Conservation (phyloP, 805 yeast genomes). For the Cyberlindnera mrakii region DNA sequence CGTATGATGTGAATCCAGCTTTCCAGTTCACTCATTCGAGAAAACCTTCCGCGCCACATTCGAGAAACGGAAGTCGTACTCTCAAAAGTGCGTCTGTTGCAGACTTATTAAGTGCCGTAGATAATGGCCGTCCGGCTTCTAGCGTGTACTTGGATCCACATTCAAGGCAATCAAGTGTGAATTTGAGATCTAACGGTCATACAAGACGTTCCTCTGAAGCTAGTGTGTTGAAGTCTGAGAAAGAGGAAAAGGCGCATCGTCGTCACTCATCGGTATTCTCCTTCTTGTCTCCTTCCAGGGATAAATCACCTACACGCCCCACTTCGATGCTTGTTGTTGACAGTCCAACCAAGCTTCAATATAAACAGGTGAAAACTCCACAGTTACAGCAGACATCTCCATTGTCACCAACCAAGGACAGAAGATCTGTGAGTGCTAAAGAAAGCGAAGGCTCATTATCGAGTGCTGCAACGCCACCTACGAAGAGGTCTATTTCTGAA, state of each 20-base stretch:
- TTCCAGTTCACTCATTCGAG: conserved; percentile 19
- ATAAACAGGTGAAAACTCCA: conserved; percentile 7
- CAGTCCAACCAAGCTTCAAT: conserved; percentile 10
- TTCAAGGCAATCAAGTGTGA: conserved; percentile 29
- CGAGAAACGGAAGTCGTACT: conserved; percentile 14
- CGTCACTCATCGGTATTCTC: conserved; percentile 58
- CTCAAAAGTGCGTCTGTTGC: conserved; percentile 19
- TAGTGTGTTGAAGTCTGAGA: conserved; percentile 20
- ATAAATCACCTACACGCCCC: conserved; percentile 10
- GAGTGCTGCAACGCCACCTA: conserved; percentile 4
- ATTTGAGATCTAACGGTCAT: conserved; percentile 26
- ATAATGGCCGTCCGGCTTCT: conserved; percentile 37
- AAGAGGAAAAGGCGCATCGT: conserved; percentile 35
- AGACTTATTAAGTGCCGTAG: conserved; percentile 28
- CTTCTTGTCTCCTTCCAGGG: conserved; percentile 29
- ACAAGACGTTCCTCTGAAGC: conserved; percentile 40
- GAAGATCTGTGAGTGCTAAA: conserved; percentile 48
- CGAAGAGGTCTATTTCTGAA: conserved; percentile 42
- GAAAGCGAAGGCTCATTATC: conserved; percentile 21
- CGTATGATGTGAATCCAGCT: conserved; percentile 20
- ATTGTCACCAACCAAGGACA: conserved; percentile 24
- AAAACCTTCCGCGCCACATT: conserved; percentile 20
- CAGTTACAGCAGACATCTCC: conserved; percentile 12
- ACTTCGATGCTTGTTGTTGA: conserved; percentile 10
- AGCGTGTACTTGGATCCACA: conserved; percentile 42